These are phyloP conservation scores for Streptanthus diversifolius DNA, from an alignment of 345 rosid genomes.

Conservation along the genomic window DNA sequence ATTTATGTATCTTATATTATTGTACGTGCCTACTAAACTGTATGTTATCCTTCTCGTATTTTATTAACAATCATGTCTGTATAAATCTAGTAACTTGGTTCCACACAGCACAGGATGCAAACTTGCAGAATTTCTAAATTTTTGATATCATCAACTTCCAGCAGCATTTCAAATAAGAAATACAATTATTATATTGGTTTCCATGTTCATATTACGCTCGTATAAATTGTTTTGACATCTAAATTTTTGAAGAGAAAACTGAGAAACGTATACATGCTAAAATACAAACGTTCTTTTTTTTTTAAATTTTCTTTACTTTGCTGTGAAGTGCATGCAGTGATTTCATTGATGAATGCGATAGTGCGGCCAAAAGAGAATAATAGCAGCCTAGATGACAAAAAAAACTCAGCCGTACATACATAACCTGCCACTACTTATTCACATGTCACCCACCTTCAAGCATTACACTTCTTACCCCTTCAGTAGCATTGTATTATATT, in stretches of 20 bases:
- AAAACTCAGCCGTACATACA: slow-evolving; percentile 23
- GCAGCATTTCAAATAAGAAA: neutral
- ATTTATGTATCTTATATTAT: too few relatives aligned
- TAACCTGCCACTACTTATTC: slow-evolving; percentile 28
- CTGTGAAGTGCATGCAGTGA: slow-evolving; percentile 23
- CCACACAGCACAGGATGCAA: too few relatives aligned
- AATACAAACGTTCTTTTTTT: neutral
- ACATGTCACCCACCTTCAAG: slow-evolving; percentile 29
- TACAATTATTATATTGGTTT: neutral
- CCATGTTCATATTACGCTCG: neutral
- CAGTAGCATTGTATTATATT: neutral
- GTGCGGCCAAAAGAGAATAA: slow-evolving; percentile 17
- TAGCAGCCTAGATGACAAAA: slow-evolving; percentile 15
- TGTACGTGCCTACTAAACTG: too few relatives aligned
- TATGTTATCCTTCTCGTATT: too few relatives aligned
- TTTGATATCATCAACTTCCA: neutral
- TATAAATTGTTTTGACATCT: neutral
- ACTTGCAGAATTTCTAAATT: too few relatives aligned
- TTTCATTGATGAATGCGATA: slow-evolving; percentile 22
- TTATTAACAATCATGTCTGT: too few relatives aligned
- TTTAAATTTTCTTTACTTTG: neutral
- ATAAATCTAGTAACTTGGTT: too few relatives aligned
- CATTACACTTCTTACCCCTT: neutral
- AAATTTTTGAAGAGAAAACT: neutral
- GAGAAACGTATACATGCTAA: neutral